Evolutionary conservation across 2,329 filamentous ascomycete genomes (phyloP), one percentile per base, ranked within the genome.

Genomic region (Macroventuria anomochaeta): DNA sequence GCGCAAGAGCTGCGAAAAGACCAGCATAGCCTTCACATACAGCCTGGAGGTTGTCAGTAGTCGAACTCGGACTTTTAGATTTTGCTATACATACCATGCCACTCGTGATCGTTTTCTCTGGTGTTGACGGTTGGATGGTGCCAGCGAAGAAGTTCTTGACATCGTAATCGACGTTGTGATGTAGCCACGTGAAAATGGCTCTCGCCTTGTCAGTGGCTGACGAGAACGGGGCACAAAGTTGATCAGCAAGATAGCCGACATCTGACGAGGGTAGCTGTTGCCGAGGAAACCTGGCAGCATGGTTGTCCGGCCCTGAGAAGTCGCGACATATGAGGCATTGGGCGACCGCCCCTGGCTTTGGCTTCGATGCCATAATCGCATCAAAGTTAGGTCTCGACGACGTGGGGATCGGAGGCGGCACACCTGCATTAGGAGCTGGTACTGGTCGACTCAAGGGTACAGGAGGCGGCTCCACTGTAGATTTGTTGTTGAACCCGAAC

Each of bases 21-120:
- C 87, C 86, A 10, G 93, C 93, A 68, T 96, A 97, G 1, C 95
- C 95, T 73, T 91, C 88, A 68, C 95, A 99, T 10, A 99, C 95
- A 12, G 92, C 93, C 52, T 55, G 12, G 5, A 8, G 7, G 1
- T 31, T 6, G 42, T 53, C 8, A 53, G 37, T 6, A 28, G 28
- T 17, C n/a, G n/a, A 4, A 7, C 7, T 26, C 7, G 6, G 6
- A 23, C 37, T 2, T 6, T 7, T 7, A 7, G 5, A 11, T 2
- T 6, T 13, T 3, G 13, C 8, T 5, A 37, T n/a, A 43, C 52
- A 8, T 55, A 55, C 53, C 52, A 90, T 81, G 26, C 95, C 95
- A 13, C 83, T 83, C 25, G 86, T 82, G 10, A 97, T 84, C 0
- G 89, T 93, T 26, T 88, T 85, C 28, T 87, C 84, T 0, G 91